Conservation (phyloP, 2,329 filamentous ascomycete species). For the Cordyceps fumosorosea region DNA sequence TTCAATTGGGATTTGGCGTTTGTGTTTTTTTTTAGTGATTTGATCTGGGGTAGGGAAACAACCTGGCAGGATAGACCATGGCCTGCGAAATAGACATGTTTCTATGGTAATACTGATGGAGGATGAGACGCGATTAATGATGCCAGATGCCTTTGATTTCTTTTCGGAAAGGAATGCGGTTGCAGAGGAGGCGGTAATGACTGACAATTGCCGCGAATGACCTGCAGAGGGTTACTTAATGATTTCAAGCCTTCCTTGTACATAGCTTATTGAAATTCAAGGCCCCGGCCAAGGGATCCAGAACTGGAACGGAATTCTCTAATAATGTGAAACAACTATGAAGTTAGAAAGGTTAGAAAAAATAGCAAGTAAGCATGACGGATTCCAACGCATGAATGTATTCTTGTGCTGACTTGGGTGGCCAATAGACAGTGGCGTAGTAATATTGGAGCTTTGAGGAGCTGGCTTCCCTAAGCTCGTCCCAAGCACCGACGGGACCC, state of each 20-base stretch:
- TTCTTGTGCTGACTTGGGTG: too few relatives aligned
- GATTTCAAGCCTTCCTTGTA: constrained; percentile 7
- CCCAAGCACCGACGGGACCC: background rate
- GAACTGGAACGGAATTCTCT: background rate
- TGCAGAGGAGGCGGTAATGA: background rate
- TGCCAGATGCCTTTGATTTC: background rate
- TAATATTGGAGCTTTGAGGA: background rate
- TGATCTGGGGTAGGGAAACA: background rate
- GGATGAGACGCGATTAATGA: background rate
- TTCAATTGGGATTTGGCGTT: constrained; percentile 1
- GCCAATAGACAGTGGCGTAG: background rate
- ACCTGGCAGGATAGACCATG: background rate
- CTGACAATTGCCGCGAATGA: background rate
- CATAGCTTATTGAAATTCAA: background rate
- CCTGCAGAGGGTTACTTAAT: background rate
- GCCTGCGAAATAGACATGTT: background rate
- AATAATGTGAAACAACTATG: background rate
- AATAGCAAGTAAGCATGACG: background rate
- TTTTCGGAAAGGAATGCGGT: constrained; percentile 7
- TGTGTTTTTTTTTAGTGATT: background rate
- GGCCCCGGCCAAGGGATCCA: background rate
- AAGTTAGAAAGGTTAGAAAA: background rate
- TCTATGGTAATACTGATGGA: background rate
- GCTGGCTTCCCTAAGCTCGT: background rate
- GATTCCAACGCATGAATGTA: too few relatives aligned